Evolutionary conservation across 31 red algal species (phyloP).

Genomic region (Asparagopsis taxiformis): DNA sequence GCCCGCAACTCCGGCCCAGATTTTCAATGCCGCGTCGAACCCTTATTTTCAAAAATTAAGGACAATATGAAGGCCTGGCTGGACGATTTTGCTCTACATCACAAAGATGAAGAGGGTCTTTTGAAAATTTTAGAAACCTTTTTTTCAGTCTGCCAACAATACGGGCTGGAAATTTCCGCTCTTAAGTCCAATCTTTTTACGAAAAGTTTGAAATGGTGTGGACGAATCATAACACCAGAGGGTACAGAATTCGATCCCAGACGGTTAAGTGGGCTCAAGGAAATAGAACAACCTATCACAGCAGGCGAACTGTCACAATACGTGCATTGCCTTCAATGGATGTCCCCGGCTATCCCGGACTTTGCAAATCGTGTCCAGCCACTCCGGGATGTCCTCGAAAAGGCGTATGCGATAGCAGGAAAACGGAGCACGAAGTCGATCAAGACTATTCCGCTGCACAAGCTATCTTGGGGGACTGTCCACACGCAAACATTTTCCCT

Average conservation of each 20-base stretch:
- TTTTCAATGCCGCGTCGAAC: neutral
- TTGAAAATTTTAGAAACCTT: neutral
- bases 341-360: neutral
- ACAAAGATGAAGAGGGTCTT: neutral
- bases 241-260: neutral
- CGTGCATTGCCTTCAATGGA: constrained; percentile 2
- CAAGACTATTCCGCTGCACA: neutral
- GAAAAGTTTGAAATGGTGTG: constrained; percentile 2
- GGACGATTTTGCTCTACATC: neutral
- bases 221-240: neutral
- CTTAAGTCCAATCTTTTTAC: neutral
- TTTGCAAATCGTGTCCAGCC: neutral
- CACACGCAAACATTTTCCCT: neutral
- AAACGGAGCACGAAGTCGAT: neutral
- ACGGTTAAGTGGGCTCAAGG: neutral
- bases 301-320: constrained; percentile 1
- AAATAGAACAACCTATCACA: neutral
- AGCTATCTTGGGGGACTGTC: neutral
- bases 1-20: neutral
- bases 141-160: neutral
- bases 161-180: neutral
- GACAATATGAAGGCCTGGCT: neutral
- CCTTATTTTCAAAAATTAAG: neutral
- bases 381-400: neutral
- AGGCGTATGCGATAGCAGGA: neutral